phyloP scores from a whole-genome alignment of 805 yeast genomes.

The Myxozyma melibiosi region DNA sequence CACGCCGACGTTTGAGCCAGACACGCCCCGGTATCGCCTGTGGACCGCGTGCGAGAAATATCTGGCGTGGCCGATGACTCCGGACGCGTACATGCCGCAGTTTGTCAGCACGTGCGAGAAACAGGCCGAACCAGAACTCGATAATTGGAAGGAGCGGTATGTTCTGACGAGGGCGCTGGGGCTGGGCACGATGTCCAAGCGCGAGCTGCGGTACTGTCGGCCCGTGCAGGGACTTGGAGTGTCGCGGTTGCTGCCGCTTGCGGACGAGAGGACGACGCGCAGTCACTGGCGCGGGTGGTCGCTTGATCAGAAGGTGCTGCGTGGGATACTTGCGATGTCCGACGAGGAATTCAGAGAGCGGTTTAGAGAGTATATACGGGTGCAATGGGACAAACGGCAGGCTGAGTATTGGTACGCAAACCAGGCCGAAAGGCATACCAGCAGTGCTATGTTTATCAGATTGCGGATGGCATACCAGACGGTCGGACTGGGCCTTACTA shows the following conservation, averaged over 20 bases:
- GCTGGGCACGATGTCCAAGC: background rate
- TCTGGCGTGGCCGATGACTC: conserved; percentile 16
- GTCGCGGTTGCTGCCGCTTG: background rate
- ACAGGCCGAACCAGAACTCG: background rate
- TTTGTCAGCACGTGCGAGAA: background rate
- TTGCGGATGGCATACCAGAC: no score
- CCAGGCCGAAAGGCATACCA: no score
- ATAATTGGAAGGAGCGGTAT: conserved; percentile 3
- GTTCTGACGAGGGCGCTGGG: conserved; percentile 9
- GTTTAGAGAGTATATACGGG: background rate
- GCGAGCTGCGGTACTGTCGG: background rate
- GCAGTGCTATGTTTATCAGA: no score
- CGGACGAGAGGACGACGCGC: conserved; percentile 3
- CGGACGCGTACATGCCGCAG: background rate
- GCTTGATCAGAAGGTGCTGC: background rate
- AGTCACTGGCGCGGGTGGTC: conserved; percentile 7
- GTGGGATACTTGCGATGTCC: background rate
- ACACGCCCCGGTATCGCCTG: background rate
- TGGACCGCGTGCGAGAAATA: conserved; percentile 17
- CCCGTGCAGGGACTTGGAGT: background rate
- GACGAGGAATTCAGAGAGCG: background rate
- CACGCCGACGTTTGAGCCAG: background rate
- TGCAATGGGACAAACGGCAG: no score
- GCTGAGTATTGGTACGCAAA: no score
- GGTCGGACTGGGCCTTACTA: no score